phyloP scores from a whole-genome alignment of 257 asterid species.

The Scutellaria baicalensis region DNA sequence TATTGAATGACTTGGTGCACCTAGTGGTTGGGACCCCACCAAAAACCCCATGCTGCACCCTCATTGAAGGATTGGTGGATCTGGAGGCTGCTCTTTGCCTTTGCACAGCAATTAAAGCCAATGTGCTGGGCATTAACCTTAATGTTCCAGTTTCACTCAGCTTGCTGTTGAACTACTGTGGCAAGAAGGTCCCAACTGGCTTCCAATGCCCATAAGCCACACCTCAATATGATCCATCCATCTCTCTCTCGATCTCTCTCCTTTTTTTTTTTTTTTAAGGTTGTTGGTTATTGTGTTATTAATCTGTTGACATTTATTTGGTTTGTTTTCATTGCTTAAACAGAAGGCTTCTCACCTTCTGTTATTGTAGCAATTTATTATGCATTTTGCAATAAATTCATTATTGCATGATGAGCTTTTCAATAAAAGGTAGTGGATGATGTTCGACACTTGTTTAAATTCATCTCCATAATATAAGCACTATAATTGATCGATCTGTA shows the following conservation, averaged over 20 bases:
- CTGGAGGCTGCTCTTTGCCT: constrained; percentile 36
- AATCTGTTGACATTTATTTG: no score
- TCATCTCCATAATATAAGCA: no score
- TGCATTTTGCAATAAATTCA: neutral
- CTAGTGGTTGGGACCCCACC: constrained; percentile 16
- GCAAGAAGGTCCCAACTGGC: constrained; percentile 24
- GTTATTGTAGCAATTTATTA: neutral
- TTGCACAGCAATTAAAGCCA: constrained; percentile 34
- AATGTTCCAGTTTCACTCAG: constrained; percentile 23
- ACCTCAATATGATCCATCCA: neutral
- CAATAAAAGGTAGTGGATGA: neutral
- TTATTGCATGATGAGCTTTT: neutral
- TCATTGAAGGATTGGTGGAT: constrained; percentile 24
- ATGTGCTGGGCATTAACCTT: constrained; percentile 22
- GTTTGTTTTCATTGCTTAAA: neutral
- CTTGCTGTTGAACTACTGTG: constrained; percentile 27
- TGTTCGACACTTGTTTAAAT: no score
- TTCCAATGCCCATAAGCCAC: constrained; percentile 9
- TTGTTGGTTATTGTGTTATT: neutral
- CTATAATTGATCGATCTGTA: no score
- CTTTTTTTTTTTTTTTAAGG: neutral
- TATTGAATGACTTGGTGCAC: constrained; percentile 26
- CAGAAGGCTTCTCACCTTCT: neutral
- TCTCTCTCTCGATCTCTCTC: neutral
- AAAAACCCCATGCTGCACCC: constrained; percentile 22